Evolutionary conservation across 306 rosid genomes (phyloP).

Genomic region (Rosa rugosa): DNA sequence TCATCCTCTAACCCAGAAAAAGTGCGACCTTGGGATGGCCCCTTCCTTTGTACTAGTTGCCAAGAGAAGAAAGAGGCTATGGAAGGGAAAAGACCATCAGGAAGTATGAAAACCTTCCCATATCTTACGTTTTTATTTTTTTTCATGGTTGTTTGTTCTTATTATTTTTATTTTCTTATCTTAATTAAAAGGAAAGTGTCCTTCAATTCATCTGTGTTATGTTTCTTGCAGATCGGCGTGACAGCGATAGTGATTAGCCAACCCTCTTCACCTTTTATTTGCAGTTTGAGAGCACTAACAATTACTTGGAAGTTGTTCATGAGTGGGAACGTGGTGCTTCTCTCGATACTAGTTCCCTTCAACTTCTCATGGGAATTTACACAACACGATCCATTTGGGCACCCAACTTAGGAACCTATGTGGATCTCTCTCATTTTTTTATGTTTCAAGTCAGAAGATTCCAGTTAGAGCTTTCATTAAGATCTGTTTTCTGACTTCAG

Average conservation of each 20-base stretch:
- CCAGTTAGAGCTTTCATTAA: conserved; percentile 26
- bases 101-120: conserved; percentile 38
- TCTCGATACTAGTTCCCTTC: conserved; percentile 47
- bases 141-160: background rate
- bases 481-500: conserved; percentile 32
- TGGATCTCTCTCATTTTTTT: conserved; percentile 29
- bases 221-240: conserved; percentile 72
- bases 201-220: conserved; percentile 18
- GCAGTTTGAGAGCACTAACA: conserved; percentile 52
- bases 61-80: conserved; percentile 98
- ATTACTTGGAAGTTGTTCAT: conserved; percentile 42
- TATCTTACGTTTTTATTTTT: background rate
- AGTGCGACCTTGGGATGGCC: conserved; percentile 98
- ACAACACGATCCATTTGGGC: conserved; percentile 40
- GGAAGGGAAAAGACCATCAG: conserved; percentile 87
- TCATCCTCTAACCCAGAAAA: conserved; percentile 47
- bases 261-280: conserved; percentile 44
- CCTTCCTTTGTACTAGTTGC: conserved; percentile 92
- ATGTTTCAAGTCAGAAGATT: conserved; percentile 36
- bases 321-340: conserved; percentile 41
- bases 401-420: conserved; percentile 41
- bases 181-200: background rate
- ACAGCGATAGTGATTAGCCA: conserved; percentile 89
- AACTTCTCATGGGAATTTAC: conserved; percentile 43
- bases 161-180: background rate